Conservation (phyloP, 2,329 filamentous ascomycete genomes). For the Botrytis fragariae region DNA sequence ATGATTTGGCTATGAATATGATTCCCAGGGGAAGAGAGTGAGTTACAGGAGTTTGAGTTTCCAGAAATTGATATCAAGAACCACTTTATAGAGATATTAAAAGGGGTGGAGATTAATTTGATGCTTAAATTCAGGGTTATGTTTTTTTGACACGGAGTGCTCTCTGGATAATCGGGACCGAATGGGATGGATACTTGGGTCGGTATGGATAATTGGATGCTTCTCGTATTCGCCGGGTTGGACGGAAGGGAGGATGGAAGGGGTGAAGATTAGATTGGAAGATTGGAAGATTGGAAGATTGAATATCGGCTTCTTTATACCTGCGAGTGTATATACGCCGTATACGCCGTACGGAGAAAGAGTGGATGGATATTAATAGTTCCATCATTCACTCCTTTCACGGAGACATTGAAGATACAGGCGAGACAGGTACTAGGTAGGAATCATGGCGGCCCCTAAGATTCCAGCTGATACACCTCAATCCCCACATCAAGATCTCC, state of each 20-base stretch:
- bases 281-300: not conserved
- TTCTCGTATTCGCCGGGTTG: conserved; percentile 1
- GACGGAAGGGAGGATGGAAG: not conserved
- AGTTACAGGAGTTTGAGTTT: not conserved
- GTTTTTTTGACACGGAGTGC: too few species aligned
- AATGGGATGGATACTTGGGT: too few species aligned
- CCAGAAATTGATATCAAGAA: not conserved
- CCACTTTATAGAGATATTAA: not conserved
- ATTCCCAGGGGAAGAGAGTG: too few species aligned
- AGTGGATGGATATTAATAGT: not conserved
- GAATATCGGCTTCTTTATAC: not conserved
- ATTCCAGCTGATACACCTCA: not conserved
- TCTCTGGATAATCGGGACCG: not conserved
- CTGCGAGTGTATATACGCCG: too few species aligned
- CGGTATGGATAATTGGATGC: not conserved
- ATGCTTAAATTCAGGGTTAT: not conserved
- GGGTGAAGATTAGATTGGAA: not conserved
- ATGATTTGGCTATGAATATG: too few species aligned
- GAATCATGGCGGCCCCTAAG: conserved; percentile 2
- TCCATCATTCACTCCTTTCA: not conserved
- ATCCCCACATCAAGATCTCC: conserved; percentile 4
- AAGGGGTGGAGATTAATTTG: not conserved
- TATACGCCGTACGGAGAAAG: too few species aligned
- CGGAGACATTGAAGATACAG: not conserved
- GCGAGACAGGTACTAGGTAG: too few species aligned